Conservation (phyloP, 495 filamentous ascomycete genomes). For the Neurospora pannonica region DNA sequence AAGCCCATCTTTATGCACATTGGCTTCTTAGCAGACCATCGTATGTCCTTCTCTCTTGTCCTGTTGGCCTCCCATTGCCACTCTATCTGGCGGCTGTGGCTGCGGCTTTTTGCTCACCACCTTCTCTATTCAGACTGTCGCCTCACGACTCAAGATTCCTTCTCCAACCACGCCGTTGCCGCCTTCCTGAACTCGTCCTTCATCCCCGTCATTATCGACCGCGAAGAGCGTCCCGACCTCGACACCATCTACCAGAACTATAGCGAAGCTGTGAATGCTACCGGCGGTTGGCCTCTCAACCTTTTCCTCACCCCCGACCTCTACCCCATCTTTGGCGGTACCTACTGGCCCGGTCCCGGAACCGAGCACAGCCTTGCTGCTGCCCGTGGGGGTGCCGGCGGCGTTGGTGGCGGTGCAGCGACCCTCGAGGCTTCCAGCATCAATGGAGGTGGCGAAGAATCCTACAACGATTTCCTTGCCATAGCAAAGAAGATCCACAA, state of each 20-base stretch:
- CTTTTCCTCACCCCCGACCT: constrained; percentile 91
- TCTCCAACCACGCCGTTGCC: constrained; percentile 73
- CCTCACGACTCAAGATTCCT: constrained; percentile 91
- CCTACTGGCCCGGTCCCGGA: constrained; percentile 87
- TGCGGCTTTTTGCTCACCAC: background rate
- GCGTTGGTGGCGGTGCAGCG: constrained; percentile 6
- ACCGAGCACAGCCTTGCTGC: constrained; percentile 38
- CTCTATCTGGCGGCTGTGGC: background rate
- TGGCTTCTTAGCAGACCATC: constrained; percentile 92
- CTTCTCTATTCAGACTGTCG: constrained; percentile 56
- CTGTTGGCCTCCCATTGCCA: background rate
- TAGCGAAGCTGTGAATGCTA: constrained; percentile 85
- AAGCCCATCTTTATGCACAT: constrained; percentile 89
- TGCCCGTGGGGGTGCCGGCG: constrained; percentile 10
- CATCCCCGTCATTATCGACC: constrained; percentile 87
- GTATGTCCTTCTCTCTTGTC: constrained; percentile 37
- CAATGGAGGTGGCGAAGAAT: constrained; percentile 31
- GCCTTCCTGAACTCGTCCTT: constrained; percentile 76
- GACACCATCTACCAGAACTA: constrained; percentile 99
- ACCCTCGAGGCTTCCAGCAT: constrained; percentile 16
- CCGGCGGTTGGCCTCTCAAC: constrained; percentile 93
- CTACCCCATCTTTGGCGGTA: constrained; percentile 90
- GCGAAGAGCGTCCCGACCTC: constrained; percentile 90
- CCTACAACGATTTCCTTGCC: constrained; percentile 60
- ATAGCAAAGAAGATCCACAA: constrained; percentile 73